Conservation (phyloP, 2,329 filamentous ascomycete genomes). For the Rutstroemia sp. region DNA sequence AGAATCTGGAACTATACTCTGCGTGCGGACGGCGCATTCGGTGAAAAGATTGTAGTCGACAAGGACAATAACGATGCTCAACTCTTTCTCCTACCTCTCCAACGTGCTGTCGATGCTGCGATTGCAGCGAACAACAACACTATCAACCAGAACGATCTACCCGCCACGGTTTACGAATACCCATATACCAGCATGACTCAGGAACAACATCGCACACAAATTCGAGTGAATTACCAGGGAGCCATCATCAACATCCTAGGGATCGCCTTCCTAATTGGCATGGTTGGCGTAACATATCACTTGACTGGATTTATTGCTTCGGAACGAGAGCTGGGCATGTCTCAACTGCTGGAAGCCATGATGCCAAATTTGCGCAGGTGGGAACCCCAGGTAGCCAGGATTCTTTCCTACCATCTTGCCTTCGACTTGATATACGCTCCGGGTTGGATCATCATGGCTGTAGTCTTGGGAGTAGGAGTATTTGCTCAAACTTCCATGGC, state of each 20-base stretch:
- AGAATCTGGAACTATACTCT: slow-evolving; percentile 82
- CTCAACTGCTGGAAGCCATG: slow-evolving; percentile 85
- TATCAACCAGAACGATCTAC: slow-evolving; percentile 33
- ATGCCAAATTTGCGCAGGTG: slow-evolving; percentile 69
- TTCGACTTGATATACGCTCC: slow-evolving; percentile 76
- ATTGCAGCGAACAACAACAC: slow-evolving; percentile 53
- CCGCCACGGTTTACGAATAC: slow-evolving; percentile 53
- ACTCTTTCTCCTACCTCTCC: slow-evolving; percentile 71
- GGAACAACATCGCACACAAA: slow-evolving; percentile 55
- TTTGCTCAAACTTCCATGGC: slow-evolving; percentile 55
- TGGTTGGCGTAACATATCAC: slow-evolving; percentile 81
- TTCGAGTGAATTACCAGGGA: slow-evolving; percentile 64
- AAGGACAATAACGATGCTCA: slow-evolving; percentile 65
- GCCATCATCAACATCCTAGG: slow-evolving; percentile 69
- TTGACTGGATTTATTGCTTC: slow-evolving; percentile 78
- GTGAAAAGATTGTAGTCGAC: slow-evolving; percentile 55
- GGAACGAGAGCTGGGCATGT: slow-evolving; percentile 82
- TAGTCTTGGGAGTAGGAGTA: slow-evolving; percentile 57
- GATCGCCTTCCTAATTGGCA: slow-evolving; percentile 70
- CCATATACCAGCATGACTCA: slow-evolving; percentile 68
- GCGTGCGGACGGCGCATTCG: slow-evolving; percentile 65
- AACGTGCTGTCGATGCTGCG: slow-evolving; percentile 67
- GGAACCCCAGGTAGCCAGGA: slow-evolving; percentile 70
- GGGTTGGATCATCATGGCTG: slow-evolving; percentile 71
- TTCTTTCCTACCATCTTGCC: slow-evolving; percentile 71